Conservation (phyloP, 2,329 filamentous ascomycete genomes). For the Aspergillus pseudonomiae region DNA sequence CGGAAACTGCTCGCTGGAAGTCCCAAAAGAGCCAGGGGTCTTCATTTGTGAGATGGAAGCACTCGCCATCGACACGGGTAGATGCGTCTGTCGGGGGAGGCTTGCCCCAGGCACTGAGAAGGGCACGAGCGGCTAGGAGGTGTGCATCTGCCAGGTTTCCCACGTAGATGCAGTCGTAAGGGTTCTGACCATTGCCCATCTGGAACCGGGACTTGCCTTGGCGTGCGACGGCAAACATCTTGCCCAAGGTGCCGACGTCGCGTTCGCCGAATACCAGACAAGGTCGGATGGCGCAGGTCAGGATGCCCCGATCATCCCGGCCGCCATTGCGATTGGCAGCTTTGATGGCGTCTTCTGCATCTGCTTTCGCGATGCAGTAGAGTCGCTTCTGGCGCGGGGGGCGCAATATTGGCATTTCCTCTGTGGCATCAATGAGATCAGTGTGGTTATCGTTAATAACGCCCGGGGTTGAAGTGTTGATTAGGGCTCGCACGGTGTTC, state of each 20-base stretch:
- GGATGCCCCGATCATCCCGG: background rate
- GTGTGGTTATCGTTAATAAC: conserved; percentile 13
- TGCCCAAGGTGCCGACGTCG: conserved; percentile 5
- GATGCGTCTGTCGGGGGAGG: background rate
- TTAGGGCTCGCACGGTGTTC: conserved; percentile 2
- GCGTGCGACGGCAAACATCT: conserved; percentile 8
- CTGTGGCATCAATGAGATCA: conserved; percentile 6
- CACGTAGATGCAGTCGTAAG: conserved; percentile 10
- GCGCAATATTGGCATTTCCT: conserved; percentile 2
- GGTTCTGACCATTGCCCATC: conserved; percentile 9
- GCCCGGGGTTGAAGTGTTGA: conserved; percentile 12
- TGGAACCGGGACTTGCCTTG: conserved; percentile 7
- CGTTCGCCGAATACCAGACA: conserved; percentile 8
- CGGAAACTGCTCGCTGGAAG: conserved; percentile 6
- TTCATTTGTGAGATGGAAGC: conserved; percentile 8
- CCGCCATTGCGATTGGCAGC: conserved; percentile 9
- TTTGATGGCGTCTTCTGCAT: conserved; percentile 9
- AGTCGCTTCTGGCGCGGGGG: conserved; percentile 8
- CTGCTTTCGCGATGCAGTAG: conserved; percentile 12
- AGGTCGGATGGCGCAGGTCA: conserved; percentile 6
- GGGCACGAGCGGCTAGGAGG: conserved; percentile 1
- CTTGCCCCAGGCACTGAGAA: conserved; percentile 4
- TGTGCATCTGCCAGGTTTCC: conserved; percentile 11
- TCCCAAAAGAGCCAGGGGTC: conserved; percentile 14
- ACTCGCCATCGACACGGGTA: conserved; percentile 5